Base-by-base conservation (phyloP, 169 alveolate genomes). In the Eimeria falciformis region DNA sequence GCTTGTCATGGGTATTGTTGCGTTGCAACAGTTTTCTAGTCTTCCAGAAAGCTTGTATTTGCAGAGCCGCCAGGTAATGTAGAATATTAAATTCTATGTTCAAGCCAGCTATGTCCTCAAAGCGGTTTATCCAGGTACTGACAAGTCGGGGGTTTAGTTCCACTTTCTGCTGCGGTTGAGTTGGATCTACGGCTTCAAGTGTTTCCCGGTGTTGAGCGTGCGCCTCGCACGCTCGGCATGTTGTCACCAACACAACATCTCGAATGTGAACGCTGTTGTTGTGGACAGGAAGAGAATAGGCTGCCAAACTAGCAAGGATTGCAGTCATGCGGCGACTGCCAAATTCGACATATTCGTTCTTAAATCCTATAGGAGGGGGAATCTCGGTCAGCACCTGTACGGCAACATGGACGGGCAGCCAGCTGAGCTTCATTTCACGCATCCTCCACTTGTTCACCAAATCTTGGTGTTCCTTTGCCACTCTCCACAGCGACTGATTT, bases 201-300 rank as follows among this genome's bases (percentile, higher is more conserved):
- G 90, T 43, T 37, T 68, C 90, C 53, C 77, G 53, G 56, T 65
- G 73, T 77, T 81, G 90, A n/a, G 93, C 93, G 84, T 90, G 93
- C n/a, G 86, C 85, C 45, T 90, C 90, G 84, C 93, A 90, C 69
- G 93, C 93, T 17, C 90, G 89, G 73, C 84, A 75, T 25, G 90
- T 69, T 27, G 87, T 40, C 40, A 50, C 78, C 37, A 90, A 83
- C 62, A 78, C 93, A 37, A 77, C 85, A 14, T 90, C 93, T 37
- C 93, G 37, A 37, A 90, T 75, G 78, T 90, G 93, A 40, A 90
- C 93, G 21, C 78, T 84, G 81, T 84, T 84, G 58, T 45, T 17
- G 83, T 78, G 62, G 33, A 90, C 58, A 5, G 93, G 93, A 46
- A 90, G 93, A 14, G 83, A 73, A 53, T 77, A 90, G 0, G 47